These are phyloP conservation scores for Glarea lozoyensis DNA, from an alignment of 495 filamentous ascomycete genomes.

Conservation along the genomic window DNA sequence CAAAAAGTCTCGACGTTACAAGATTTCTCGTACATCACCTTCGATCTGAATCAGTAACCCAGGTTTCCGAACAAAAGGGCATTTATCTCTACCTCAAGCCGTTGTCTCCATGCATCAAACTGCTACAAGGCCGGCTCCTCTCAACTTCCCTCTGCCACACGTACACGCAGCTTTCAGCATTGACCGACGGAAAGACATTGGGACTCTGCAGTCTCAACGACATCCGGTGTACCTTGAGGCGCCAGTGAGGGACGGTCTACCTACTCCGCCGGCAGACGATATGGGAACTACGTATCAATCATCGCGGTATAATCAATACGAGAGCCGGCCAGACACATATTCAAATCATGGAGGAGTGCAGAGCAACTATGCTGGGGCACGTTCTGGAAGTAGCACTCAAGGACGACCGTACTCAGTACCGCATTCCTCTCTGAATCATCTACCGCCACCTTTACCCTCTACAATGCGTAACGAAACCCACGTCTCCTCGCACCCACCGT, in stretches of 20 bases:
- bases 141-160: conserved; percentile 16
- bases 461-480: conserved; percentile 17
- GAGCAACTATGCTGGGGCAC: conserved; percentile 14
- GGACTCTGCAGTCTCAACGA: conserved; percentile 1
- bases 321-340: conserved; percentile 28
- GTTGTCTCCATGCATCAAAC: conserved; percentile 21
- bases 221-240: conserved; percentile 14
- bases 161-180: conserved; percentile 9
- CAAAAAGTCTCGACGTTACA: no score
- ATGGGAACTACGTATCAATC: conserved; percentile 40
- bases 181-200: conserved; percentile 13
- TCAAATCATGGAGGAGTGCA: conserved; percentile 17
- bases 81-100: no score
- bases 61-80: not conserved
- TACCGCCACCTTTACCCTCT: conserved; percentile 6
- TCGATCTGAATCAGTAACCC: no score
- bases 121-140: conserved; percentile 19
- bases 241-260: conserved; percentile 29
- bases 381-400: conserved; percentile 15
- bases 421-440: conserved; percentile 10
- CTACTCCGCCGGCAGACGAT: conserved; percentile 39
- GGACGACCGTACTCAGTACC: conserved; percentile 11
- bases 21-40: not conserved
- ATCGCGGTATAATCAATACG: conserved; percentile 27
- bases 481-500: no score